phyloP scores from a whole-genome alignment of 495 filamentous ascomycete genomes.

The Neurospora hispaniola region DNA sequence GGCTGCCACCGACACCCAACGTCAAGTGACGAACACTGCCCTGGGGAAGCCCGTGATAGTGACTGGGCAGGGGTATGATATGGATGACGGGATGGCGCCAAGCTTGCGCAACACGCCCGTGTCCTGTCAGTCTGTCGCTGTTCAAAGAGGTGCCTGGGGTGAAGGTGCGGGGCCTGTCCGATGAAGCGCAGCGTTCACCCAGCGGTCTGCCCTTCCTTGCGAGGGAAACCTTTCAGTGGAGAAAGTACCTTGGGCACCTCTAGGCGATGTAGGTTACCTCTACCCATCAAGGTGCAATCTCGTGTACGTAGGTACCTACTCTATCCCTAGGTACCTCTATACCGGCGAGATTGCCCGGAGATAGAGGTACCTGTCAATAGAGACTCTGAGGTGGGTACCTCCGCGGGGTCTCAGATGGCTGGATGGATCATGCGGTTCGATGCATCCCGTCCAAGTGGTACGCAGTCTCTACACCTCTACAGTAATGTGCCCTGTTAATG shows the following conservation, averaged over 20 bases:
- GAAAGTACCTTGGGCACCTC: no score
- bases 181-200: neutral
- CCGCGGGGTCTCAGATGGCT: neutral
- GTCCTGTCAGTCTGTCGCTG: neutral
- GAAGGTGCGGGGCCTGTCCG: neutral
- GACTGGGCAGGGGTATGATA: slow-evolving; percentile 1
- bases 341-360: neutral
- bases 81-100: neutral
- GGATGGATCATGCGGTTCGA: neutral
- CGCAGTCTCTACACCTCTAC: no score
- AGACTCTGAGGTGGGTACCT: neutral
- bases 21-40: slow-evolving; percentile 4
- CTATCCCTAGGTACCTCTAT: neutral
- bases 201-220: neutral
- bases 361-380: neutral
- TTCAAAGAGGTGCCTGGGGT: neutral
- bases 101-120: neutral
- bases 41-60: slow-evolving; percentile 3
- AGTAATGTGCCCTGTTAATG: no score
- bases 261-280: no score
- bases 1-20: neutral
- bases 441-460: neutral
- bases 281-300: neutral
- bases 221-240: neutral
- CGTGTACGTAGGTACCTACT: neutral